Conservation (phyloP, 495 filamentous ascomycete species). For the Evernia prunastri region DNA sequence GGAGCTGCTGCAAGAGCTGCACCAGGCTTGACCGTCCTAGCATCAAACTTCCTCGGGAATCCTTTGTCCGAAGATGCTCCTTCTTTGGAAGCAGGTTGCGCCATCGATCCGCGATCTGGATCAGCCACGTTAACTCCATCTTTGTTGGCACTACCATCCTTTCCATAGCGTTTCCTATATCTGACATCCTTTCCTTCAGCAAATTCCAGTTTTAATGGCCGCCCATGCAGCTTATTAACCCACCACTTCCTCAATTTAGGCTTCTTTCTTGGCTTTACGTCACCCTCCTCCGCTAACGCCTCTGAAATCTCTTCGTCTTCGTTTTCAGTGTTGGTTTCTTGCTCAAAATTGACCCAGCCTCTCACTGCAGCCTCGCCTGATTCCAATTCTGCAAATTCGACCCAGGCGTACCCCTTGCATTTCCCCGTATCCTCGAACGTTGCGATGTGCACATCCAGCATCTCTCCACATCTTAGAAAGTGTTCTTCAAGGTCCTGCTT, state of each 20-base stretch:
- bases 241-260: constrained; percentile 64
- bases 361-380: constrained; percentile 71
- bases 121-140: constrained; percentile 28
- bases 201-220: constrained; percentile 79
- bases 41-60: constrained; percentile 19
- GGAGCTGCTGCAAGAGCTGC: constrained; percentile 40
- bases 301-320: constrained; percentile 45
- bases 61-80: constrained; percentile 11
- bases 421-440: constrained; percentile 96
- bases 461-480: constrained; percentile 73
- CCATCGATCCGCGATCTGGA: constrained; percentile 22
- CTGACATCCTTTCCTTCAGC: constrained; percentile 81
- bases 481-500: constrained; percentile 72
- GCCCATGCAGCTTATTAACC: constrained; percentile 72
- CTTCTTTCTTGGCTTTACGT: constrained; percentile 40
- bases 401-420: constrained; percentile 96
- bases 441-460: constrained; percentile 74
- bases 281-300: constrained; percentile 26
- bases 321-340: constrained; percentile 54
- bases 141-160: constrained; percentile 39
- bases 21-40: constrained; percentile 32
- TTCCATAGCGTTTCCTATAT: constrained; percentile 90
- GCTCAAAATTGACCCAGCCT: constrained; percentile 64
- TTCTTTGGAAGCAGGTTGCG: background rate
- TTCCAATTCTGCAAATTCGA: constrained; percentile 75